Evolutionary conservation across 768 basidiomycete genomes (phyloP).

Genomic region (Boletus insuetus): DNA sequence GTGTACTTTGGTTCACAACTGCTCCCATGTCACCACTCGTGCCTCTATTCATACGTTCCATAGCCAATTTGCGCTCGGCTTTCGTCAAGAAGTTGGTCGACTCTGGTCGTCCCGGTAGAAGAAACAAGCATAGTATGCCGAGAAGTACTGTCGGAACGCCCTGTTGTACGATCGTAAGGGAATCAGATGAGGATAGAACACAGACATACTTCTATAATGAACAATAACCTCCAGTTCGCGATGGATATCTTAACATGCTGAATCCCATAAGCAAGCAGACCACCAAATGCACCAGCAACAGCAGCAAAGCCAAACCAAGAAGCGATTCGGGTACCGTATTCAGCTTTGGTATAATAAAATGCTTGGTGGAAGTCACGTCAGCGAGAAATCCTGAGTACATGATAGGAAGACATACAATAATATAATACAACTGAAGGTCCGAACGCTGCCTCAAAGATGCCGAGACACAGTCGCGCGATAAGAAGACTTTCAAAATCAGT

Average conservation of each 20-base stretch:
- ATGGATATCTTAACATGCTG: conserved; percentile 39
- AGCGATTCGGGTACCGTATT: conserved; percentile 46
- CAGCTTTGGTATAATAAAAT: conserved; percentile 48
- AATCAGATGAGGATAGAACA: neutral
- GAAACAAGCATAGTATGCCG: conserved; percentile 27
- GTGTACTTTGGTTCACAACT: conserved; percentile 39
- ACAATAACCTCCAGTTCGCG: conserved; percentile 40
- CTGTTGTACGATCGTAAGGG: conserved; percentile 29
- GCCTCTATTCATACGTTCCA: conserved; percentile 40
- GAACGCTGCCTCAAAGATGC: conserved; percentile 36
- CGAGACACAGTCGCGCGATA: conserved; percentile 30
- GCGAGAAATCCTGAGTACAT: conserved; percentile 13
- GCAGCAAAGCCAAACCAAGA: conserved; percentile 58
- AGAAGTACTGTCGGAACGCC: conserved; percentile 50
- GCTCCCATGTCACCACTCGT: conserved; percentile 41
- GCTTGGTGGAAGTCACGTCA: conserved; percentile 27
- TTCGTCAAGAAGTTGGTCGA: conserved; percentile 34
- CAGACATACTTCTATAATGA: conserved; percentile 25
- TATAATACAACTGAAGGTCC: conserved; percentile 33
- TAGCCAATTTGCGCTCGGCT: conserved; percentile 32
- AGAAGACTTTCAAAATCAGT: conserved; percentile 29
- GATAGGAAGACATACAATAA: conserved; percentile 17
- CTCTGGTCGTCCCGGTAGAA: conserved; percentile 33
- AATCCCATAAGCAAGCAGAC: conserved; percentile 52
- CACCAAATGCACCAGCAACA: conserved; percentile 54